These are phyloP conservation scores for Fraxinus quadrangulata DNA, from an alignment of 257 asterid genomes.

Conservation along the genomic window DNA sequence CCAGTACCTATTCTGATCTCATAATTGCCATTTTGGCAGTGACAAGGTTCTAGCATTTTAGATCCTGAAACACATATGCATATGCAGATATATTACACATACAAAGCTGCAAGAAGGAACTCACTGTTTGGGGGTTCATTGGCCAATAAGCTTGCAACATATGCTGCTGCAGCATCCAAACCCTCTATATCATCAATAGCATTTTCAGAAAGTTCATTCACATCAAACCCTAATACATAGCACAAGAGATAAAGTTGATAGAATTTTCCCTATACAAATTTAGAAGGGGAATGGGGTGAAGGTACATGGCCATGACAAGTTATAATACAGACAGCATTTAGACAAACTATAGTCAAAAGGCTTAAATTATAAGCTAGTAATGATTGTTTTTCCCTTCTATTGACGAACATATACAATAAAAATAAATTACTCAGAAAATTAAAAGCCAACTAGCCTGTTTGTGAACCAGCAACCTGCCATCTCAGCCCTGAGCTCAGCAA, in stretches of 20 bases:
- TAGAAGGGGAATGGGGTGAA: neutral
- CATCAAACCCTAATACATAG: slow-evolving; percentile 75
- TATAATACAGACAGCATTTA: neutral
- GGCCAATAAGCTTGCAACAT: slow-evolving; percentile 88
- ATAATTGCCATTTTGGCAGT: slow-evolving; percentile 11
- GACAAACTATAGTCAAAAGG: slow-evolving; percentile 5
- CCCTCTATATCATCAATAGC: slow-evolving; percentile 73
- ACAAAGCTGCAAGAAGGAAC: slow-evolving; percentile 31
- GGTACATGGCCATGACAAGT: slow-evolving; percentile 3
- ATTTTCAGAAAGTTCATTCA: slow-evolving; percentile 78
- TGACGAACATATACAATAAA: neutral
- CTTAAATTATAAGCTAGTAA: slow-evolving; percentile 6
- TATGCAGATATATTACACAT: neutral
- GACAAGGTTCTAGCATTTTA: slow-evolving; percentile 4
- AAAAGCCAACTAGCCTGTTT: neutral
- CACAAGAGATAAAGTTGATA: slow-evolving; percentile 21
- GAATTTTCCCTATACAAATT: neutral
- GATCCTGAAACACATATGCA: slow-evolving; percentile 14
- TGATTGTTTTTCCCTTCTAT: neutral
- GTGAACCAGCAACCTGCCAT: neutral
- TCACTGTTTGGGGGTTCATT: slow-evolving; percentile 79
- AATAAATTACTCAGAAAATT: neutral
- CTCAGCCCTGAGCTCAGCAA: neutral
- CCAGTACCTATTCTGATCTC: slow-evolving; percentile 7
- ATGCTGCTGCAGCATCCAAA: slow-evolving; percentile 82